These are phyloP conservation scores for Moesziomyces sp. DNA, from an alignment of 1,284 basidiomycete species.

Conservation along the genomic window DNA sequence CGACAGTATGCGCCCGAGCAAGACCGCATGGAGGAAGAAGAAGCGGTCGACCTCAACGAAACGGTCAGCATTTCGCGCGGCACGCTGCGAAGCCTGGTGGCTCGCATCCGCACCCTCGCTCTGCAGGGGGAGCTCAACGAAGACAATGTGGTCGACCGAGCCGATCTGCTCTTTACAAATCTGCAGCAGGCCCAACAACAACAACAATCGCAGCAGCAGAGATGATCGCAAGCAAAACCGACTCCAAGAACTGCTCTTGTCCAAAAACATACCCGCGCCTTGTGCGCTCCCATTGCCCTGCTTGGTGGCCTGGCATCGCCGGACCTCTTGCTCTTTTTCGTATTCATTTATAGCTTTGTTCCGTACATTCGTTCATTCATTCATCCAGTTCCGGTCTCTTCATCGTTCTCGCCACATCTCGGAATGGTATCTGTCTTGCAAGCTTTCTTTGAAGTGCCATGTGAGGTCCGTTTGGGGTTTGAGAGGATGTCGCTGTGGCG, in stretches of 20 bases:
- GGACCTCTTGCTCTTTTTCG: background rate
- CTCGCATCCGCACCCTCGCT: constrained; percentile 44
- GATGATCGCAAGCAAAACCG: background rate
- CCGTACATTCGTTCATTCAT: constrained; percentile 12
- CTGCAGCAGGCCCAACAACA: constrained; percentile 35
- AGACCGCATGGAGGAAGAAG: constrained; percentile 15
- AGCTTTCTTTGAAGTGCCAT: background rate
- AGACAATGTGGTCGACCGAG: constrained; percentile 53
- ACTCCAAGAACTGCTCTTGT: background rate
- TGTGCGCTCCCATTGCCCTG: background rate
- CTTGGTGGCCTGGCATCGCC: background rate
- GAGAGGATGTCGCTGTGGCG: too few relatives aligned
- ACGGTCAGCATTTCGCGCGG: constrained; percentile 47
- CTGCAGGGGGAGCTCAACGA: constrained; percentile 57
- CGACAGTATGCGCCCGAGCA: constrained; percentile 19
- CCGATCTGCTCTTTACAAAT: constrained; percentile 50
- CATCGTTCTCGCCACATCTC: constrained; percentile 2
- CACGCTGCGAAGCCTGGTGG: constrained; percentile 53
- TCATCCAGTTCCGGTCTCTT: constrained; percentile 1
- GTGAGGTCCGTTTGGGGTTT: too few relatives aligned
- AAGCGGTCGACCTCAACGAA: constrained; percentile 28
- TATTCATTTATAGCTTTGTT: constrained; percentile 10
- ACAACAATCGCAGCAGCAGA: constrained; percentile 6
- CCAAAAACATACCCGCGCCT: constrained; percentile 7
- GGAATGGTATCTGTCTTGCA: constrained; percentile 13